Evolutionary conservation across 345 rosid genomes (phyloP).

Genomic region (Geranium brycei): DNA sequence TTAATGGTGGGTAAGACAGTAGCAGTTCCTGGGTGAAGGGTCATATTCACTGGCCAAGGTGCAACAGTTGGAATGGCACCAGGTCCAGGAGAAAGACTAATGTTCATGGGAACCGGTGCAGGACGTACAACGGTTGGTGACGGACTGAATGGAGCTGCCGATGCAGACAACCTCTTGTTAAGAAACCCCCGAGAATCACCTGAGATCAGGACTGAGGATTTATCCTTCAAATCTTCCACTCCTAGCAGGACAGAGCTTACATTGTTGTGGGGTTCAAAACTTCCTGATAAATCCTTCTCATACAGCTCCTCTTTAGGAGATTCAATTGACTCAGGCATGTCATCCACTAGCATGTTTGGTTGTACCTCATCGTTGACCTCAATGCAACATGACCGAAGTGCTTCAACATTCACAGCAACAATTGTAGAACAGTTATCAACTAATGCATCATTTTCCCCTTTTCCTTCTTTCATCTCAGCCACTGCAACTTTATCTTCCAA

Average conservation of each 20-base stretch:
- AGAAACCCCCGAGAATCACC: constrained; percentile 37
- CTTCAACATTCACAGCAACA: constrained; percentile 19
- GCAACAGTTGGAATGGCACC: constrained; percentile 43
- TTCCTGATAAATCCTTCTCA: constrained; percentile 25
- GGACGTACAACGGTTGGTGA: constrained; percentile 37
- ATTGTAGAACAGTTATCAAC: constrained; percentile 22
- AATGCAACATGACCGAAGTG: constrained; percentile 20
- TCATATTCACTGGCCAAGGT: constrained; percentile 77
- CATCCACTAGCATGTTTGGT: constrained; percentile 21
- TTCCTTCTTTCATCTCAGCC: constrained; percentile 29
- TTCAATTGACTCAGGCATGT: constrained; percentile 27
- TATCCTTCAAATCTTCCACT: constrained; percentile 53
- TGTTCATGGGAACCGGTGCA: constrained; percentile 47
- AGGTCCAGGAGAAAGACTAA: constrained; percentile 41
- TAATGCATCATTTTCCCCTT: constrained; percentile 22
- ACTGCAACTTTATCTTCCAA: constrained; percentile 19
- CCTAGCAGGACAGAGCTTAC: constrained; percentile 15
- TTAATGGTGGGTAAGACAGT: constrained; percentile 29
- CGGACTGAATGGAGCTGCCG: constrained; percentile 85
- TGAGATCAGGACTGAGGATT: constrained; percentile 25
- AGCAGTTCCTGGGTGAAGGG: constrained; percentile 63
- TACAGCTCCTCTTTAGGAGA: constrained; percentile 23
- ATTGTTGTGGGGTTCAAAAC: constrained; percentile 23
- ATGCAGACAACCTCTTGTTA: constrained; percentile 80
- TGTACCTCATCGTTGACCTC: constrained; percentile 28